These are phyloP conservation scores for Phycomyces nitens DNA, from an alignment of 192 early-diverging fungal species.

Conservation along the genomic window DNA sequence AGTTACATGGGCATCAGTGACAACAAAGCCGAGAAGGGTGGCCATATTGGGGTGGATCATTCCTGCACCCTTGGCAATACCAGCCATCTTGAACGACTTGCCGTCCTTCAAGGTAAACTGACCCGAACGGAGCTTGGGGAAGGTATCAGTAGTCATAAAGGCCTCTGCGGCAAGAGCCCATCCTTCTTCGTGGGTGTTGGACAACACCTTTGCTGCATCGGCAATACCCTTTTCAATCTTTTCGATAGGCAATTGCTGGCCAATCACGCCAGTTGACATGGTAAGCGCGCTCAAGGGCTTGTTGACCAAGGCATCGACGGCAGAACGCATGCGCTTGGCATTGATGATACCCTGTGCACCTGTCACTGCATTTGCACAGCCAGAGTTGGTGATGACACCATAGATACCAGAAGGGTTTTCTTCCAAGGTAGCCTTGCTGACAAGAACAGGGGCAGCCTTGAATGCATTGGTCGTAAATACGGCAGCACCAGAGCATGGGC, in stretches of 20 bases:
- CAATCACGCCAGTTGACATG: conserved; percentile 98
- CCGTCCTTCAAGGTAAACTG: conserved; percentile 47
- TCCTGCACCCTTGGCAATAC: conserved; percentile 95
- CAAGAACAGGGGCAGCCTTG: conserved; percentile 83
- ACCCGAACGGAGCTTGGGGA: conserved; percentile 84
- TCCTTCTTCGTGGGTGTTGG: conserved; percentile 50
- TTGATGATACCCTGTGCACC: conserved; percentile 79
- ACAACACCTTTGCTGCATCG: conserved; percentile 37
- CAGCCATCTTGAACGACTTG: conserved; percentile 74
- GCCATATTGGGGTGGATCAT: conserved; percentile 99
- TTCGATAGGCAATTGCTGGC: conserved; percentile 81
- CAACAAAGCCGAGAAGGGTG: conserved; percentile 82
- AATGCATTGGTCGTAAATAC: conserved; percentile 95
- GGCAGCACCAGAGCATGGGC: conserved; percentile 72
- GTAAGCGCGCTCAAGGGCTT: conserved; percentile 53
- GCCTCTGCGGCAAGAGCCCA: conserved; percentile 84
- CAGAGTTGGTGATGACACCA: conserved; percentile 78
- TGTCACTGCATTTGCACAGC: conserved; percentile 96
- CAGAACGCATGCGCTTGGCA: conserved; percentile 64
- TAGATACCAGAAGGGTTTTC: conserved; percentile 38
- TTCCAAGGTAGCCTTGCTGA: conserved; percentile 62
- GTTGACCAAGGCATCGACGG: conserved; percentile 53
- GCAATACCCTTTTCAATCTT: conserved; percentile 73
- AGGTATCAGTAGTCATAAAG: conserved; percentile 98
- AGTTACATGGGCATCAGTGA: conserved; percentile 77